phyloP scores from a whole-genome alignment of 1,284 basidiomycete species.

The Heterobasidion annosum region DNA sequence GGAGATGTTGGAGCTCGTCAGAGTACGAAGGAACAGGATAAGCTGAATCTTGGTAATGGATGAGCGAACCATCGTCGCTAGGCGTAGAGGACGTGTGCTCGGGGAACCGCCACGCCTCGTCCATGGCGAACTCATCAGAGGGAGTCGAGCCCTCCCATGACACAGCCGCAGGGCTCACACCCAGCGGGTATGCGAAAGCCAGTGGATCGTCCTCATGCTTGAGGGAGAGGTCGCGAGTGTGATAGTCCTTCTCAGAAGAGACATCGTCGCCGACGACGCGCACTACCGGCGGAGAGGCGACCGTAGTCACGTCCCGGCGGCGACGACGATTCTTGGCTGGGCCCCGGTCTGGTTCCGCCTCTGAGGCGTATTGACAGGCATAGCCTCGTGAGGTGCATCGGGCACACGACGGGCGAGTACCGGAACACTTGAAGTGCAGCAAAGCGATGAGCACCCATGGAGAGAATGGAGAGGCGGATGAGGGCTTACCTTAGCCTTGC shows the following conservation, averaged over 20 bases:
- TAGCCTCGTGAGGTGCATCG: constrained; percentile 30
- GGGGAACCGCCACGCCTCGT: constrained; percentile 11
- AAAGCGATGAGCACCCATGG: background rate
- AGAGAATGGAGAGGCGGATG: too few relatives aligned
- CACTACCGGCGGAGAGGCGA: background rate
- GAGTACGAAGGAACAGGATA: background rate
- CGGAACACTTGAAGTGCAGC: constrained; percentile 26
- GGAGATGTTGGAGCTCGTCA: background rate
- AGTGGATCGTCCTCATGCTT: constrained; percentile 5
- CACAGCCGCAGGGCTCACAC: constrained; percentile 3
- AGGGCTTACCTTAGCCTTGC: constrained; percentile 32
- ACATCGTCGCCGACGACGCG: background rate
- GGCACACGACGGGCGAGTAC: constrained; percentile 27
- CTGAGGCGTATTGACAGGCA: constrained; percentile 27
- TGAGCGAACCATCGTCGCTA: background rate
- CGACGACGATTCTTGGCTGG: constrained; percentile 3
- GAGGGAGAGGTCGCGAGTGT: background rate
- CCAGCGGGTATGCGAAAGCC: constrained; percentile 4
- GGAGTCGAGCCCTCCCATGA: constrained; percentile 12
- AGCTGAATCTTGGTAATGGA: background rate
- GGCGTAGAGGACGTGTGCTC: background rate
- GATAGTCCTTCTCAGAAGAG: background rate
- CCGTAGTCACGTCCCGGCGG: constrained; percentile 6
- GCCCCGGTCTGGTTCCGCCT: constrained; percentile 8
- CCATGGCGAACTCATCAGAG: constrained; percentile 9